phyloP scores from a whole-genome alignment of 768 basidiomycete genomes.

The Jaapia argillacea region DNA sequence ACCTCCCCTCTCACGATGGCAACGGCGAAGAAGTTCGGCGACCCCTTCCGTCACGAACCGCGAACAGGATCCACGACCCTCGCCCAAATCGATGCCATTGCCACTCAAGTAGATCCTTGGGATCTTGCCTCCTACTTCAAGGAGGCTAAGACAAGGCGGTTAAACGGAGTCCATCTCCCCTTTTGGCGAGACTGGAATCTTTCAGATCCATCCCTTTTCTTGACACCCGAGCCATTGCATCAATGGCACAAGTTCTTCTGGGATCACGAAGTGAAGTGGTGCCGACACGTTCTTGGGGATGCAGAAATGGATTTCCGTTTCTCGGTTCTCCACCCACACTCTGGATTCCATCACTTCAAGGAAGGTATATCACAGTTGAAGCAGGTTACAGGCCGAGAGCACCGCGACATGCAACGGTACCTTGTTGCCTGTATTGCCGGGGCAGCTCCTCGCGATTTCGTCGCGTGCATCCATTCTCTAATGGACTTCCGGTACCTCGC shows the following conservation, averaged over 20 bases:
- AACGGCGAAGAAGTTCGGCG: conserved; percentile 1
- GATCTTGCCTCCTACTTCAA: conserved; percentile 27
- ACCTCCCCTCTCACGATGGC: conserved; percentile 7
- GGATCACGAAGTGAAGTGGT: conserved; percentile 31
- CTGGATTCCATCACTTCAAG: conserved; percentile 27
- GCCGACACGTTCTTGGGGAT: conserved; percentile 18
- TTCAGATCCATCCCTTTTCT: no score
- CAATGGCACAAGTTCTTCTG: conserved; percentile 26
- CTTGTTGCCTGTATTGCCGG: conserved; percentile 26
- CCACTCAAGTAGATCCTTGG: conserved; percentile 25
- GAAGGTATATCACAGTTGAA: conserved; percentile 28
- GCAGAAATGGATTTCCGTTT: conserved; percentile 27
- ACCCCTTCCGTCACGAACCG: conserved; percentile 1
- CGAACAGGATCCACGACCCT: conserved; percentile 17
- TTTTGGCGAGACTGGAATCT: no score
- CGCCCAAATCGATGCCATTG: conserved; percentile 23
- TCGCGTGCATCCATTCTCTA: conserved; percentile 23
- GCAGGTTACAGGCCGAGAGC: conserved; percentile 31
- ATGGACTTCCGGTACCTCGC: conserved; percentile 27
- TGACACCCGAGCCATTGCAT: no score
- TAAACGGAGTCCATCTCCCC: no score
- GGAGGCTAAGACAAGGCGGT: no score
- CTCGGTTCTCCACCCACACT: conserved; percentile 24
- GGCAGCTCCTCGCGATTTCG: conserved; percentile 17
- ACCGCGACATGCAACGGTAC: conserved; percentile 25